These are phyloP conservation scores for Alternaria sp. DNA, from an alignment of 2,329 filamentous ascomycete genomes.

Conservation along the genomic window DNA sequence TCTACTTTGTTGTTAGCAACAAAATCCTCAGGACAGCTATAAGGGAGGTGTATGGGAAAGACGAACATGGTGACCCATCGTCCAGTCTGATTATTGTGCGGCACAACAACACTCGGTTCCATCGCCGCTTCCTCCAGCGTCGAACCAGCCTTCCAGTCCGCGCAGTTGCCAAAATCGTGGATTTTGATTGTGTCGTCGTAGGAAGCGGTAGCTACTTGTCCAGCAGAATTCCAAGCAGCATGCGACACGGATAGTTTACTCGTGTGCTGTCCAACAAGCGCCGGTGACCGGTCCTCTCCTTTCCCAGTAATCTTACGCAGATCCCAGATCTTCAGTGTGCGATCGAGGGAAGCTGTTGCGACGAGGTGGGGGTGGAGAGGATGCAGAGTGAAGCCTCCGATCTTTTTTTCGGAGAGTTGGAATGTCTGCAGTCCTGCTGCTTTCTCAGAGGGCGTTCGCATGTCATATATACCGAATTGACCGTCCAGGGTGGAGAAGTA, in stretches of 20 bases:
- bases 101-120: conserved; percentile 72
- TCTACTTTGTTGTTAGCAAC: conserved; percentile 49
- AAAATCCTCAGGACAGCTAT: too few relatives aligned
- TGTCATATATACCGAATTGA: conserved; percentile 80
- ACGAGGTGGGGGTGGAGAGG: conserved; percentile 81
- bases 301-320: conserved; percentile 77
- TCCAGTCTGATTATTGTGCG: conserved; percentile 95
- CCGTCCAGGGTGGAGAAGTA: conserved; percentile 90
- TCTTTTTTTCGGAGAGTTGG: conserved; percentile 87
- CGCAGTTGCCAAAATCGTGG: conserved; percentile 71
- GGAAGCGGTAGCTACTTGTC: conserved; percentile 87
- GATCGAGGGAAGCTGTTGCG: conserved; percentile 88
- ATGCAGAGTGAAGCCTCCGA: conserved; percentile 89
- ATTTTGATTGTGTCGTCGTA: conserved; percentile 98
- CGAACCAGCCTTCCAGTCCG: conserved; percentile 63
- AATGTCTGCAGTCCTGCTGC: conserved; percentile 67
- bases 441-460: conserved; percentile 65
- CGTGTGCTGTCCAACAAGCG: conserved; percentile 79
- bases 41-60: neutral
- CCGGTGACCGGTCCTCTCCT: conserved; percentile 67
- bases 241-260: conserved; percentile 89
- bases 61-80: conserved; percentile 85
- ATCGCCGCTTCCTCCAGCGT: conserved; percentile 69
- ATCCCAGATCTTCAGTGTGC: conserved; percentile 93
- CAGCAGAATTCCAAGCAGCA: conserved; percentile 85